Conservation (phyloP, 352 stramenopile genomes). For the Phytophthora fragariaefolia region DNA sequence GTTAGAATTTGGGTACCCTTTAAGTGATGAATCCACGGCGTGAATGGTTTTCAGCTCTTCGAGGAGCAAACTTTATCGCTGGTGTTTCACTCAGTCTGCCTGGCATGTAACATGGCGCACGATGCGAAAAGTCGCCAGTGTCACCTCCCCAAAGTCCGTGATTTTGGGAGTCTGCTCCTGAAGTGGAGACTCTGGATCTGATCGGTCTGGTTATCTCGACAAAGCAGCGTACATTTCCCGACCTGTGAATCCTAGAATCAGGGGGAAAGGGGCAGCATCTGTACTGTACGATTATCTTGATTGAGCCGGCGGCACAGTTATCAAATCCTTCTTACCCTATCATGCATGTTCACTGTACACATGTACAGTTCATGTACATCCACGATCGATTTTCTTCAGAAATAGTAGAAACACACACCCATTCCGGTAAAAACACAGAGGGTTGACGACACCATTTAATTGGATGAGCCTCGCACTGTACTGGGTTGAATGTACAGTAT, state of each 20-base stretch:
- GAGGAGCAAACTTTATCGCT: constrained; percentile 1
- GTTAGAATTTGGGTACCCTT: not conserved
- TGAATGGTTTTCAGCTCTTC: constrained; percentile 1
- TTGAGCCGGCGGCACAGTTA: constrained; percentile 6
- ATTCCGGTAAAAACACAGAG: no score
- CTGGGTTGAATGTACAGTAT: no score
- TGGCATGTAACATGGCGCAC: not conserved
- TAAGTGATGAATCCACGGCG: not conserved
- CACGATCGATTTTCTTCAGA: no score
- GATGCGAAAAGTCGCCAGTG: constrained; percentile 16
- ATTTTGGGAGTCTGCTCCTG: constrained; percentile 3
- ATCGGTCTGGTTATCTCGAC: constrained; percentile 21
- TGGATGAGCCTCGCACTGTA: no score
- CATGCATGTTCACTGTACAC: no score
- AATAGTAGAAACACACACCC: no score
- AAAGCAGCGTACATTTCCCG: constrained; percentile 5
- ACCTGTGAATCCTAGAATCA: not conserved
- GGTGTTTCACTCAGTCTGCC: not conserved
- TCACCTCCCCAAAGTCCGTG: constrained; percentile 3
- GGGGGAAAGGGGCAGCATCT: constrained; percentile 3
- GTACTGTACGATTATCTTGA: constrained; percentile 10
- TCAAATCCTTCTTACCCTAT: constrained; percentile 10
- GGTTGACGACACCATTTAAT: no score
- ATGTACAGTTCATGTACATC: no score
- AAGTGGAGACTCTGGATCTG: constrained; percentile 17